Evolutionary conservation across 495 filamentous ascomycete species (phyloP).

Genomic region (Achaetomiella virescens): DNA sequence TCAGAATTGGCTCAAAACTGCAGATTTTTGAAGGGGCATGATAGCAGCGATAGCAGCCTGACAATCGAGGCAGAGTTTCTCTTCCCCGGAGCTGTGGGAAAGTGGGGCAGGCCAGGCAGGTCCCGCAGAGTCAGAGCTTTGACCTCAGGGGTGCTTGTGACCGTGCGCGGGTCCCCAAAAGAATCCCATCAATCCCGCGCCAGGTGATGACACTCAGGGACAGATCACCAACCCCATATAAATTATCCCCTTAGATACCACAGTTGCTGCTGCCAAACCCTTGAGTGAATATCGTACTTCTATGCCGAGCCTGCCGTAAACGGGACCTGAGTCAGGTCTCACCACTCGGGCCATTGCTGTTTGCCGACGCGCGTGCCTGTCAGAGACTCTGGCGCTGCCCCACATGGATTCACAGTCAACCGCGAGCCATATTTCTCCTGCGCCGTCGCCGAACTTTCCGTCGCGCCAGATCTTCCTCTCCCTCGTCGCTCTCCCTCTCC

Average conservation of each 20-base stretch:
- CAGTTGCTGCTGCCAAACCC: no score
- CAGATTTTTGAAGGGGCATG: slow-evolving; percentile 2
- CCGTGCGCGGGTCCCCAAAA: no score
- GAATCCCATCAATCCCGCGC: no score
- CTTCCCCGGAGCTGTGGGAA: background rate
- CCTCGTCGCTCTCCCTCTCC: background rate
- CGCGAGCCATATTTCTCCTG: slow-evolving; percentile 1
- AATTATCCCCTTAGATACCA: no score
- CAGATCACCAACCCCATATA: no score
- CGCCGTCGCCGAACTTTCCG: slow-evolving; percentile 1
- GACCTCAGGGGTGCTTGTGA: background rate
- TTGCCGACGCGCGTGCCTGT: background rate
- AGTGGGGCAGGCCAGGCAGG: background rate
- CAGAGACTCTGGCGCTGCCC: slow-evolving; percentile 1
- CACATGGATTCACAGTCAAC: slow-evolving; percentile 13
- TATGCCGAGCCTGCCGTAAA: no score
- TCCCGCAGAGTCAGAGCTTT: background rate
- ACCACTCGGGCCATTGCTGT: no score
- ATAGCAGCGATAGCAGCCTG: background rate
- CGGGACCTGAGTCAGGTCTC: no score
- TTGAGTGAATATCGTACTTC: no score
- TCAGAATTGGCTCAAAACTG: background rate
- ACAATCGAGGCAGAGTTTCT: no score
- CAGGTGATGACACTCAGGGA: no score
- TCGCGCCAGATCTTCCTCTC: slow-evolving; percentile 2